A percentile compares a stretch with the other conserved stretches of the same genome.
Evolutionary conservation across 1,284 basidiomycete genomes (phyloP).

Genomic region (Athelia sp.): DNA sequence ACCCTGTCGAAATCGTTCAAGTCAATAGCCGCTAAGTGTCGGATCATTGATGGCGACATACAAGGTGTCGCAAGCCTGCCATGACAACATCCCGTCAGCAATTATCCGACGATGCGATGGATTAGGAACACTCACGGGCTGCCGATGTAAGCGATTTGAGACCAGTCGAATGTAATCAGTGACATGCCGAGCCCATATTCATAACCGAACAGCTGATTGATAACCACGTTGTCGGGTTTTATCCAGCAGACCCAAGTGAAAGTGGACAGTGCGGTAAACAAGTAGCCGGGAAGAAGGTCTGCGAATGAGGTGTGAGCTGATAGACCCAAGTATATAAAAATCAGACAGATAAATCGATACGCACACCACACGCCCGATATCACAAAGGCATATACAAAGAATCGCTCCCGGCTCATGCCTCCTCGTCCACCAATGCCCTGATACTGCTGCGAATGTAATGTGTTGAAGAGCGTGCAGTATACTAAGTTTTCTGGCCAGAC

Average conservation of each 20-base stretch:
- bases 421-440: slow-evolving; percentile 32
- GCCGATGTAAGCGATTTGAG: slow-evolving; percentile 37
- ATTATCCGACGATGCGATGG: neutral
- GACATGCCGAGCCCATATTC: slow-evolving; percentile 31
- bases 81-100: neutral
- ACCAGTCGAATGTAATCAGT: slow-evolving; percentile 38
- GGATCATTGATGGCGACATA: too few relatives aligned
- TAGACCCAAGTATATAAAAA: slow-evolving; percentile 18
- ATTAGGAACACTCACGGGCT: slow-evolving; percentile 21
- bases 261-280: slow-evolving; percentile 37
- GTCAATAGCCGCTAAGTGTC: neutral
- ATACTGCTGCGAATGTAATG: slow-evolving; percentile 55
- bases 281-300: slow-evolving; percentile 41
- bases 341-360: slow-evolving; percentile 71
- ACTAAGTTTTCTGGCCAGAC: slow-evolving; percentile 80
- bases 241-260: slow-evolving; percentile 77
- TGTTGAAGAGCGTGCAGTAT: slow-evolving; percentile 76
- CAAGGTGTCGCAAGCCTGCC: too few relatives aligned
- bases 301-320: slow-evolving; percentile 15
- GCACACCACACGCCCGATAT: slow-evolving; percentile 46
- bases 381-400: slow-evolving; percentile 43
- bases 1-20: slow-evolving; percentile 16
- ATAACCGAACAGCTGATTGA: slow-evolving; percentile 11
- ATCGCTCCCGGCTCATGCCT: slow-evolving; percentile 46
- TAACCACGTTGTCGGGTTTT: slow-evolving; percentile 45